A percentile compares a stretch with the other conserved stretches of the same genome.
phyloP scores from a whole-genome alignment of 2,329 filamentous ascomycete species.

The Claviceps paspali region DNA sequence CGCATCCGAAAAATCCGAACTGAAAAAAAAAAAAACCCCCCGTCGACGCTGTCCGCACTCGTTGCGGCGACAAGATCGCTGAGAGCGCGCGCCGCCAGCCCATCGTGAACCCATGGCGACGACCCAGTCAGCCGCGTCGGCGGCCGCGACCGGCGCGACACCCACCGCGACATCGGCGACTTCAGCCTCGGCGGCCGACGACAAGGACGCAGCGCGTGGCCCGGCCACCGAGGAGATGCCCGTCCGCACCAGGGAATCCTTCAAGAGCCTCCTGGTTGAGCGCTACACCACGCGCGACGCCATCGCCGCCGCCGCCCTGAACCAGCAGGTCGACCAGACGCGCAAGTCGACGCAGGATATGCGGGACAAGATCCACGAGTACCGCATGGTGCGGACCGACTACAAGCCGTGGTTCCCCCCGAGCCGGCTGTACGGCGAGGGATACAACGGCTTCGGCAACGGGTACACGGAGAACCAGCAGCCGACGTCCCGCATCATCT shows the following conservation, averaged over 20 bases:
- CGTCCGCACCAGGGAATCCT: conserved; percentile 40
- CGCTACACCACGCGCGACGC: conserved; percentile 38
- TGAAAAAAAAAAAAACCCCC: no score
- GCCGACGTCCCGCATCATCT: conserved; percentile 52
- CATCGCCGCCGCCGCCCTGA: conserved; percentile 36
- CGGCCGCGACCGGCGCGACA: conserved; percentile 17
- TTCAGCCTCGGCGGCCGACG: conserved; percentile 13
- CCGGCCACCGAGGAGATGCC: conserved; percentile 16
- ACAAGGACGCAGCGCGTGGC: conserved; percentile 12
- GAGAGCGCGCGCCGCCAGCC: conserved; percentile 14
- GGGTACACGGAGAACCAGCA: conserved; percentile 58
- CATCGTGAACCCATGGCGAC: conserved; percentile 27
- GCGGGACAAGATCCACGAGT: conserved; percentile 54
- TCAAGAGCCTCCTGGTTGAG: conserved; percentile 37
- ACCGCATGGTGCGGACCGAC: conserved; percentile 42
- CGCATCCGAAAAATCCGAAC: no score
- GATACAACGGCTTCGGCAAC: conserved; percentile 84
- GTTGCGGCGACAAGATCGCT: conserved; percentile 23
- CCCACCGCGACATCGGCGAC: conserved; percentile 16
- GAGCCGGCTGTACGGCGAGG: conserved; percentile 48
- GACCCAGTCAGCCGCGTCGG: conserved; percentile 24
- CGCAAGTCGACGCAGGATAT: conserved; percentile 46
- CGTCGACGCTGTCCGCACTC: no score
- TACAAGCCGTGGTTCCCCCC: conserved; percentile 41
- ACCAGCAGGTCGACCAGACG: conserved; percentile 34